phyloP scores from a whole-genome alignment of 305 asterid species.

The Rubia balearica region DNA sequence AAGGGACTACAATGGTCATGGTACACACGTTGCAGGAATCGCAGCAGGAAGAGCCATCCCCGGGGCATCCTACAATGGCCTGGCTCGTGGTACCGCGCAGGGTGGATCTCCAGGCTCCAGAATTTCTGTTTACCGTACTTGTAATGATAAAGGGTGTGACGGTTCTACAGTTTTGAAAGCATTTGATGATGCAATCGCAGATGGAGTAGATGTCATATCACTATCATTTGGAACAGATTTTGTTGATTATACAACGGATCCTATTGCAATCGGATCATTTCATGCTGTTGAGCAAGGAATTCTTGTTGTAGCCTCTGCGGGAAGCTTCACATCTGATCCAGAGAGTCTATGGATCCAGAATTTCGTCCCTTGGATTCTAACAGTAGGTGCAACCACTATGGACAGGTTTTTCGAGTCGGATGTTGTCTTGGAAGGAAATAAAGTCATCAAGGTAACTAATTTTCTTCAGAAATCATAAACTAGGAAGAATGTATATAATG shows the following conservation, averaged over 20 bases:
- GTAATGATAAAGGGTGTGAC: slow-evolving; percentile 35
- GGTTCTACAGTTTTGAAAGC: slow-evolving; percentile 68
- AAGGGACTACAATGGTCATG: slow-evolving; percentile 23
- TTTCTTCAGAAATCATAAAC: background rate
- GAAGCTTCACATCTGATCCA: background rate
- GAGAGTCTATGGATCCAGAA: background rate
- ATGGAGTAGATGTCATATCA: slow-evolving; percentile 67
- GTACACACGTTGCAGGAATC: slow-evolving; percentile 25
- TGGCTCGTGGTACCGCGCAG: slow-evolving; percentile 22
- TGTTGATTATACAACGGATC: background rate
- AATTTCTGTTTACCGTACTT: slow-evolving; percentile 23
- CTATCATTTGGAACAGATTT: slow-evolving; percentile 26
- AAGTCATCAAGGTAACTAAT: slow-evolving; percentile 4
- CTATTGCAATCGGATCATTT: slow-evolving; percentile 2
- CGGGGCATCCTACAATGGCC: slow-evolving; percentile 22
- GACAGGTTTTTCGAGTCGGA: slow-evolving; percentile 11
- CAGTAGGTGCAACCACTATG: slow-evolving; percentile 11
- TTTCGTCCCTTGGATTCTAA: slow-evolving; percentile 5
- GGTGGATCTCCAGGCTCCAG: slow-evolving; percentile 28
- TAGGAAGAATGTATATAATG: background rate
- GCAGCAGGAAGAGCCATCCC: slow-evolving; percentile 24
- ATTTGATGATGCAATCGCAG: slow-evolving; percentile 69
- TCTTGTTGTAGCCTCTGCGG: background rate
- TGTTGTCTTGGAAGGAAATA: slow-evolving; percentile 6
- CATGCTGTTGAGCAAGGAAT: slow-evolving; percentile 5